Percentiles rank a stretch among this genome's conserved stretches.
Conservation (phyloP, 768 basidiomycete species). For the Astraeus odoratus region DNA sequence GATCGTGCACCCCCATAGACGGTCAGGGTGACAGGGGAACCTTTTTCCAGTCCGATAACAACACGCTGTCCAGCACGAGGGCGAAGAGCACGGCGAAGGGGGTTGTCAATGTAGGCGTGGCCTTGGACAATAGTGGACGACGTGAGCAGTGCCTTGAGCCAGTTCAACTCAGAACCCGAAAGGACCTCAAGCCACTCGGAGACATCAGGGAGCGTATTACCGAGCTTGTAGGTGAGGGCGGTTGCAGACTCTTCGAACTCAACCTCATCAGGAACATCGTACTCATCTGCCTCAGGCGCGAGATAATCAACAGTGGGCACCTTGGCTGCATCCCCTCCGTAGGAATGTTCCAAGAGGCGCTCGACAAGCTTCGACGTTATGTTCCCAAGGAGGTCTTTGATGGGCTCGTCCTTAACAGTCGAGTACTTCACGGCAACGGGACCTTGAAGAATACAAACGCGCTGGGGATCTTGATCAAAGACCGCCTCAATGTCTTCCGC, state of each 20-base stretch:
- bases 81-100: slow-evolving; percentile 76
- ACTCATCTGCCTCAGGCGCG: slow-evolving; percentile 40
- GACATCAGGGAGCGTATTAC: slow-evolving; percentile 48
- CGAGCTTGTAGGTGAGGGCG: slow-evolving; percentile 44
- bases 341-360: slow-evolving; percentile 72
- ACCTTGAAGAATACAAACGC: slow-evolving; percentile 95
- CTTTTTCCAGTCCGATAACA: slow-evolving; percentile 45
- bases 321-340: slow-evolving; percentile 63
- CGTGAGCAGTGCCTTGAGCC: slow-evolving; percentile 81
- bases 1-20: slow-evolving; percentile 79
- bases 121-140: slow-evolving; percentile 86
- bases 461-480: slow-evolving; percentile 97
- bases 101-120: slow-evolving; percentile 79
- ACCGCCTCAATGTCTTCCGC: slow-evolving; percentile 98
- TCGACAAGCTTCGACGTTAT: slow-evolving; percentile 73
- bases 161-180: slow-evolving; percentile 74
- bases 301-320: slow-evolving; percentile 87
- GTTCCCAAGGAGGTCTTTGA: slow-evolving; percentile 86
- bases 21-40: slow-evolving; percentile 48
- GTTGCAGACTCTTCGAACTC: slow-evolving; percentile 35
- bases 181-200: slow-evolving; percentile 78
- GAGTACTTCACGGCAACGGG: slow-evolving; percentile 92
- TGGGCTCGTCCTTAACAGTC: slow-evolving; percentile 84
- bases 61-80: slow-evolving; percentile 79
- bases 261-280: slow-evolving; percentile 36